These are phyloP conservation scores for Blastobotrys capitulatus DNA, from an alignment of 1,139 yeast genomes.

Conservation along the genomic window DNA sequence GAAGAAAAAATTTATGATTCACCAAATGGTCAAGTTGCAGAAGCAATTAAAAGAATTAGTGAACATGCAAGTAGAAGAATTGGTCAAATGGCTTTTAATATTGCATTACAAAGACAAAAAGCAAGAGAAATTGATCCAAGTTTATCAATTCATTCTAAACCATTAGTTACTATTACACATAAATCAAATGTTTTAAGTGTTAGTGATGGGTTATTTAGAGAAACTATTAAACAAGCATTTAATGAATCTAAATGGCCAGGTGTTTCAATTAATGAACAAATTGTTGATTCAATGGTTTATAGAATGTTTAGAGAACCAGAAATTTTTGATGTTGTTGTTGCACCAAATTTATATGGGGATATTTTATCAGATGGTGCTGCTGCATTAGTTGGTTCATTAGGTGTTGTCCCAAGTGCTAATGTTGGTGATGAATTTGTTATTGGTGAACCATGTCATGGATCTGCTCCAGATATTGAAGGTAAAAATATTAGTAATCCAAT, in stretches of 20 bases:
- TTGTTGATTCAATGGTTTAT: conserved; percentile 98
- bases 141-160: conserved; percentile 41
- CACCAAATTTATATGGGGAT: conserved; percentile 97
- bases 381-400: conserved; percentile 95
- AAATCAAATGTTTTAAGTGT: conserved; percentile 91
- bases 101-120: conserved; percentile 85
- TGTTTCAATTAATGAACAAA: conserved; percentile 72
- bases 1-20: conserved; percentile 73
- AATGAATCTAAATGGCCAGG: conserved; percentile 48
- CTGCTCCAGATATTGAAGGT: conserved; percentile 98
- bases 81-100: conserved; percentile 86
- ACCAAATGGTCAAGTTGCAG: conserved; percentile 81
- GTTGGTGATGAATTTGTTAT: conserved; percentile 95
- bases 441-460: conserved; percentile 99
- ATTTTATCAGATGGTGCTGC: conserved; percentile 98
- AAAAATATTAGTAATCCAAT: conserved; percentile 92
- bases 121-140: conserved; percentile 60
- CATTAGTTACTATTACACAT: conserved; percentile 88
- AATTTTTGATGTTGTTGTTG: conserved; percentile 94
- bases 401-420: conserved; percentile 97
- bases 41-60: conserved; percentile 93
- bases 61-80: conserved; percentile 82
- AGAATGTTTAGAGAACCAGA: conserved; percentile 98
- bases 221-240: conserved; percentile 74
- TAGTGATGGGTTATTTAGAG: conserved; percentile 95